phyloP scores from a whole-genome alignment of 2,329 filamentous ascomycete species.

The Geoglossum cookeanum region DNA sequence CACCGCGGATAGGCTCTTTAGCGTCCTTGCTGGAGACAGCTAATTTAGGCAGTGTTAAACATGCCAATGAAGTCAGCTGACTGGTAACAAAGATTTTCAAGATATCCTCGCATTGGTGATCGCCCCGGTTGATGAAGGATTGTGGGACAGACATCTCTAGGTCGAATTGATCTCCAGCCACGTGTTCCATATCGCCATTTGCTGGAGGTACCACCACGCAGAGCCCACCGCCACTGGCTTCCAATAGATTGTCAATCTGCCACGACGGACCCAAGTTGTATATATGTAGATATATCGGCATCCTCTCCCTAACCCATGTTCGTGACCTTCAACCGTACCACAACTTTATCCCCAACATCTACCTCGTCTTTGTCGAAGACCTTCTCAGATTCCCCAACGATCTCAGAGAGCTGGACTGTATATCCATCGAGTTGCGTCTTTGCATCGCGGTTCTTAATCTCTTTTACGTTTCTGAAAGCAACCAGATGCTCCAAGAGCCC shows the following conservation, averaged over 20 bases:
- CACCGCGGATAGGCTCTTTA: background rate
- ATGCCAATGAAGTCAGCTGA: background rate
- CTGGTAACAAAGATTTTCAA: background rate
- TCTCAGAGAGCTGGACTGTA: background rate
- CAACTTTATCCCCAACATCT: background rate
- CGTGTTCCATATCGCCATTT: background rate
- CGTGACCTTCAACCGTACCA: background rate
- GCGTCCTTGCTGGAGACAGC: background rate
- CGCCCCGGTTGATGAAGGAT: background rate
- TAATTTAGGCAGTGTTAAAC: background rate
- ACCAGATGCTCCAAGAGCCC: background rate
- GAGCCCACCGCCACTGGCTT: background rate
- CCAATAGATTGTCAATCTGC: background rate
- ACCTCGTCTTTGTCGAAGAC: background rate
- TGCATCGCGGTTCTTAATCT: background rate
- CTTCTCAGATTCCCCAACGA: background rate
- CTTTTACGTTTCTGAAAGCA: background rate
- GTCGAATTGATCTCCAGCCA: no score
- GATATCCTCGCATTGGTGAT: background rate
- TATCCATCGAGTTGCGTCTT: background rate
- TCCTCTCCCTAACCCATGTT: background rate
- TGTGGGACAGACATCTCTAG: background rate
- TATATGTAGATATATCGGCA: background rate
- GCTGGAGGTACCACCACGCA: background rate
- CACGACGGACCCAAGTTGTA: background rate